Percentiles rank a stretch among this genome's conserved stretches.
Evolutionary conservation across 495 filamentous ascomycete genomes (phyloP).

Genomic region (Trichoderma gamsii): DNA sequence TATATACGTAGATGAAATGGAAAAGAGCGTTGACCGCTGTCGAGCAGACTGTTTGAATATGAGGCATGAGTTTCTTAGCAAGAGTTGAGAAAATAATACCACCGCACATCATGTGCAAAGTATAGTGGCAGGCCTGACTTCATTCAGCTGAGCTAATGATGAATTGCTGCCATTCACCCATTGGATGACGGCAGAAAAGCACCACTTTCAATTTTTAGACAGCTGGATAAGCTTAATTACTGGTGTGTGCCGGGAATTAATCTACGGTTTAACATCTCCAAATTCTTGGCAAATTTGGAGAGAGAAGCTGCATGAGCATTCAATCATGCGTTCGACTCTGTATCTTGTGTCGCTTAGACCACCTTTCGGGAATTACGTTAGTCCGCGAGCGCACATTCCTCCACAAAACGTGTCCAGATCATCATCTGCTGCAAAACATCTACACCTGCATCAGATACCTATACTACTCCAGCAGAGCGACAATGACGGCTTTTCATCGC

Average conservation of each 20-base stretch:
- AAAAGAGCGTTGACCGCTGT: constrained; percentile 4
- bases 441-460: no score
- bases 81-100: background rate
- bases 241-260: background rate
- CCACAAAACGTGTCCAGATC: no score
- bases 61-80: background rate
- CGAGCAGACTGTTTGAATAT: background rate
- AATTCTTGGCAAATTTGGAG: background rate
- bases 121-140: no score
- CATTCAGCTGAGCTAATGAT: no score
- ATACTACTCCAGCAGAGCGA: no score
- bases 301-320: background rate
- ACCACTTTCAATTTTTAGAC: no score
- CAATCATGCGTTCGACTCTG: background rate
- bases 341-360: background rate
- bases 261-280: background rate
- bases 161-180: no score
- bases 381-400: background rate
- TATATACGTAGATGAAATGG: background rate
- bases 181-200: no score
- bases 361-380: background rate
- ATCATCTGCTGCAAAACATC: no score
- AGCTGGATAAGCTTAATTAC: constrained; percentile 2
- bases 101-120: no score
- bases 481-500: background rate